Base-by-base conservation (phyloP, 805 yeast genomes). In the Starmera amethionina region DNA sequence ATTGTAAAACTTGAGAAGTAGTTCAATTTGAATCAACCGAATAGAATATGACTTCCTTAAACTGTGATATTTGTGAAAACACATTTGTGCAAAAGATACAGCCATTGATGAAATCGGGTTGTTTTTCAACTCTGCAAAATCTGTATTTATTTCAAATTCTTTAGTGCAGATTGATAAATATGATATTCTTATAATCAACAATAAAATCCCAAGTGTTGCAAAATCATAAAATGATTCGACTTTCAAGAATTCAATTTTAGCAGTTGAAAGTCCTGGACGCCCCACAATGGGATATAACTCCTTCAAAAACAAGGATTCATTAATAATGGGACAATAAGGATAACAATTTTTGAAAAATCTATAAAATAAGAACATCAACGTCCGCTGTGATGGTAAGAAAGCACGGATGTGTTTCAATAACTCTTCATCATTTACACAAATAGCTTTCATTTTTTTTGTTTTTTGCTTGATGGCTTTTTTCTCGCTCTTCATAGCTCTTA, bases 51-150 rank as follows among this genome's bases (percentile, higher is more conserved):
- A 62, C 41, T 67, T 60, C 40, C 74, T 55, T 35, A 71, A 47
- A 32, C 73, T 45, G 32, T 70, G 70, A 53, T 76, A 78, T 42
- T 72, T 74, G 33, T 67, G 65, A 34, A 78, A 55, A 50, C 83
- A 76, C 56, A 34, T 40, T 19, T 29, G 18, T 0, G 55, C 46
- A 11, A 48, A 39, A n/a, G 39, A 39, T 5, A 46, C 37, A 11
- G 36, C 38, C 4, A 42, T 44, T 1, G 42, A 22, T n/a, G 40
- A 38, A 8, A 50, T 44, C 19, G 42, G 43, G 30, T 39, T 41
- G 7, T 44, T 37, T 7, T 38, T 15, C 5, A 46, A 25, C 5
- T 11, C 4, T 32, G 31, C 31, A 13, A 33, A 40, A 13, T 44
- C 47, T 7, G 28, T 19, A 8, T 28, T 37, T 15, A 30, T 29